A percentile compares a stretch with the other conserved stretches of the same genome.
phyloP scores from a whole-genome alignment of 2,329 filamentous ascomycete species.

The Calonectria hawksworthii region DNA sequence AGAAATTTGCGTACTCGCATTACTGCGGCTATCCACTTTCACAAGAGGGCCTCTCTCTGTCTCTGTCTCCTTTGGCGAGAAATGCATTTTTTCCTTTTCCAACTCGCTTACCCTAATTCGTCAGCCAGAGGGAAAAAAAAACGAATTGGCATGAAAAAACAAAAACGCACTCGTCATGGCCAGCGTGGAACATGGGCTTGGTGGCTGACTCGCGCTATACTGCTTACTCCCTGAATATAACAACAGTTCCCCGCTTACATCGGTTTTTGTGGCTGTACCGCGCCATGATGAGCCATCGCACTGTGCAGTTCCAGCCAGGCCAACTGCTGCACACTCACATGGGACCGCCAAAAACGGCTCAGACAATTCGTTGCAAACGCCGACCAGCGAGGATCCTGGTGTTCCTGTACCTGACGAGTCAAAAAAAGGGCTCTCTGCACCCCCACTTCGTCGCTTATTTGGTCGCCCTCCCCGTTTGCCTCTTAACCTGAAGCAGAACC shows the following conservation, averaged over 20 bases:
- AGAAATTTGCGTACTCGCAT: neutral
- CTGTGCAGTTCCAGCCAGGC: neutral
- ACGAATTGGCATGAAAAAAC: neutral
- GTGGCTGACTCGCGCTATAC: neutral
- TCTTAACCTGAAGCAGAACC: constrained; percentile 17
- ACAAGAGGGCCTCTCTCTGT: neutral
- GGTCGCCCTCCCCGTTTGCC: neutral
- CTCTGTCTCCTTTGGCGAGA: neutral
- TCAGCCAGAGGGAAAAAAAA: too few species aligned
- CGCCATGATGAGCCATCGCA: neutral
- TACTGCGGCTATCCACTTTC: neutral
- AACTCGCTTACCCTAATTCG: neutral
- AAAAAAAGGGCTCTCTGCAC: neutral
- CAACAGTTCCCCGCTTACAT: neutral
- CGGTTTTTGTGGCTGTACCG: neutral
- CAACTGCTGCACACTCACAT: neutral
- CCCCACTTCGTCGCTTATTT: constrained; percentile 3
- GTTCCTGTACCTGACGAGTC: neutral
- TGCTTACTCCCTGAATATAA: neutral
- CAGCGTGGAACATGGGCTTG: neutral
- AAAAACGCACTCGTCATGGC: neutral
- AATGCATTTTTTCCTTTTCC: neutral
- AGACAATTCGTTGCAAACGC: neutral
- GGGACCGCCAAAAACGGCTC: neutral
- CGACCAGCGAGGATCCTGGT: neutral